Evolutionary conservation across 805 yeast species (phyloP), one percentile per base, ranked within the genome.

Genomic region (Saccharomycopsis javanensis): DNA sequence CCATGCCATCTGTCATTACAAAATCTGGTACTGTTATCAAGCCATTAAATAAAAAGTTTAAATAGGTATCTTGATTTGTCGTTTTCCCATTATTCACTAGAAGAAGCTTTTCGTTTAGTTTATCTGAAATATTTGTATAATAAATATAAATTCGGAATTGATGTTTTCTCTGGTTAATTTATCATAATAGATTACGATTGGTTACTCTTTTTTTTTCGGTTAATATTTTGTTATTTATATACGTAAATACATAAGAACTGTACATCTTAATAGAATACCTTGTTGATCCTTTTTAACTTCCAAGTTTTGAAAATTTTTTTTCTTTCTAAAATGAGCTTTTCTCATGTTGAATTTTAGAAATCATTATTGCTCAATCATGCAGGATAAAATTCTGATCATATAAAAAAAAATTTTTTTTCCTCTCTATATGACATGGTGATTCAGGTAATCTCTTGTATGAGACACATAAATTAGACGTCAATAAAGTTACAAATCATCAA

Each of bases 21-120:
- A 91, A 89, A 70, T 88, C 88, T 62, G 97, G 98, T 65, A 78
- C 80, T 60, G 90, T 91, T 53, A 88, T 94, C 63, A 96, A 90
- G 70, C 99, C 99, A 18, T 71, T 94, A 65, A 86, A 85, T 11
- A 60, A 53, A 50, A 57, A 59, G 30, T 37, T 16, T 4, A 51
- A 50, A 50, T 42, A 25, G 33, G 11, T 28, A 35, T 7, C 11
- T 51, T 16, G 23, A 11, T 28, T 6, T 5, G 18, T 23, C 15
- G 11, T 4, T 31, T 31, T 8, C 11, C 35, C n/a, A n/a, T n/a
- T n/a, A n/a, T n/a, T n/a, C n/a, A n/a, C n/a, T n/a, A n/a, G n/a
- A n/a, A n/a, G n/a, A n/a, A n/a, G n/a, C n/a, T n/a, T n/a, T n/a
- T n/a, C n/a, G n/a, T n/a, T n/a, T n/a, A n/a, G n/a, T n/a, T n/a